Evolutionary conservation across 2,329 filamentous ascomycete genomes (phyloP).

Genomic region (Aquanectria penicillioides): DNA sequence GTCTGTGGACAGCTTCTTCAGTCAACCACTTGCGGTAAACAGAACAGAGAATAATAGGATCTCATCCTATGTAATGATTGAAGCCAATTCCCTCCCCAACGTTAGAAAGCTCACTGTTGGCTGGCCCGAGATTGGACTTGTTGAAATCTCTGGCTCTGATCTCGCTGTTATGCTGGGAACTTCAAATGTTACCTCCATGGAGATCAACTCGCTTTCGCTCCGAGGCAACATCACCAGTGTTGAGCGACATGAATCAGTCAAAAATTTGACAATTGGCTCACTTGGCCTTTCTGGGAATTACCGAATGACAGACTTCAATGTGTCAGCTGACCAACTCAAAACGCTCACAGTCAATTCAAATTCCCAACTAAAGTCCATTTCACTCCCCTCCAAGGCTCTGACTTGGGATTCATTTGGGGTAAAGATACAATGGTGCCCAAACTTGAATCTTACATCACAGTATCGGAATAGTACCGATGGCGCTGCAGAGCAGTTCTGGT

Average conservation of each 20-base stretch:
- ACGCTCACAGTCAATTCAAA: not conserved
- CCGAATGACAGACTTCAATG: not conserved
- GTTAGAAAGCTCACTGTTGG: constrained; percentile 21
- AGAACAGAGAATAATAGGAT: not conserved
- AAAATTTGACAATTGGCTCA: not conserved
- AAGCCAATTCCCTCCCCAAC: not conserved
- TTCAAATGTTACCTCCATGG: constrained; percentile 5
- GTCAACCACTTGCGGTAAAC: constrained; percentile 3
- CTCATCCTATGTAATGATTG: not conserved
- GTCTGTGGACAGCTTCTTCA: constrained; percentile 25
- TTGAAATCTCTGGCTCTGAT: not conserved
- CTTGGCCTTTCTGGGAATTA: not conserved
- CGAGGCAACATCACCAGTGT: not conserved
- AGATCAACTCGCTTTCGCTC: constrained; percentile 1
- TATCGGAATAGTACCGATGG: constrained; percentile 10
- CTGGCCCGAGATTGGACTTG: constrained; percentile 3
- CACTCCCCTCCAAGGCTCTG: not conserved
- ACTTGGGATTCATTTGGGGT: constrained; percentile 14
- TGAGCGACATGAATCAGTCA: not conserved
- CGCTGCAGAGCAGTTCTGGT: constrained; percentile 17
- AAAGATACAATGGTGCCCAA: not conserved
- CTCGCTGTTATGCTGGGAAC: constrained; percentile 8
- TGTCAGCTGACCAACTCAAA: constrained; percentile 9
- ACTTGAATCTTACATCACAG: constrained; percentile 20
- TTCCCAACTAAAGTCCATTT: not conserved